phyloP scores from a whole-genome alignment of 2,329 filamentous ascomycete genomes.

The Bisporella sp. region DNA sequence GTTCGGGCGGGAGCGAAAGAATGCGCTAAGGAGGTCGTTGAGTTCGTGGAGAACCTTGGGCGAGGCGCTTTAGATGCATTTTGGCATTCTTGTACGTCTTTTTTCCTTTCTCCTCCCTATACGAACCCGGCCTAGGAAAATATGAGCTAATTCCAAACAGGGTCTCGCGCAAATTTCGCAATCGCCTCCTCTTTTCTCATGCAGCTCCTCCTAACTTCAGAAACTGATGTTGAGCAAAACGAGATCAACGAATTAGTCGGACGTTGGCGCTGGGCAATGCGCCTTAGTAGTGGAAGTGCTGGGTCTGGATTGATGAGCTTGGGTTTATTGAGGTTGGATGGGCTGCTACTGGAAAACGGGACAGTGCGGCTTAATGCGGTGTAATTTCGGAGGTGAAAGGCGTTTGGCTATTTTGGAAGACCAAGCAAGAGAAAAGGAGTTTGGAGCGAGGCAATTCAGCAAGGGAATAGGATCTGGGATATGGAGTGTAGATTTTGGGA shows the following conservation, averaged over 20 bases:
- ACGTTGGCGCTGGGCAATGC: constrained; percentile 26
- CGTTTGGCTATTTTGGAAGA: too few relatives aligned
- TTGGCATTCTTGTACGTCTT: constrained; percentile 25
- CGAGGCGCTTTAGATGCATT: constrained; percentile 23
- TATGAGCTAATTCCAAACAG: constrained; percentile 7
- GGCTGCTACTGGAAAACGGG: constrained; percentile 20
- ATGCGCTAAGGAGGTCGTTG: constrained; percentile 26
- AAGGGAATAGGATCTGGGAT: too few relatives aligned
- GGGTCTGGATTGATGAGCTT: constrained; percentile 25
- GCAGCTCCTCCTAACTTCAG: constrained; percentile 24
- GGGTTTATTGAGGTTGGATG: constrained; percentile 24
- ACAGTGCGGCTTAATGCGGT: constrained; percentile 1
- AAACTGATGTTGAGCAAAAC: constrained; percentile 17
- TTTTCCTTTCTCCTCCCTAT: neutral
- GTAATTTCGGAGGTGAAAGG: too few relatives aligned
- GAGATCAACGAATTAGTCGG: constrained; percentile 23
- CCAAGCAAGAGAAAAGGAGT: too few relatives aligned
- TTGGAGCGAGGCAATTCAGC: too few relatives aligned
- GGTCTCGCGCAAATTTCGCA: constrained; percentile 27
- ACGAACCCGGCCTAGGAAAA: neutral
- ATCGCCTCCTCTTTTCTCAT: constrained; percentile 28
- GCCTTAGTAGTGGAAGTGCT: constrained; percentile 19
- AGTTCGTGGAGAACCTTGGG: constrained; percentile 25
- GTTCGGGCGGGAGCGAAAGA: constrained; percentile 24
- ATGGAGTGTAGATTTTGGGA: too few relatives aligned